Evolutionary conservation across 2,329 filamentous ascomycete genomes (phyloP), one percentile per base, ranked within the genome.

Genomic region (Aschersonia sp.): DNA sequence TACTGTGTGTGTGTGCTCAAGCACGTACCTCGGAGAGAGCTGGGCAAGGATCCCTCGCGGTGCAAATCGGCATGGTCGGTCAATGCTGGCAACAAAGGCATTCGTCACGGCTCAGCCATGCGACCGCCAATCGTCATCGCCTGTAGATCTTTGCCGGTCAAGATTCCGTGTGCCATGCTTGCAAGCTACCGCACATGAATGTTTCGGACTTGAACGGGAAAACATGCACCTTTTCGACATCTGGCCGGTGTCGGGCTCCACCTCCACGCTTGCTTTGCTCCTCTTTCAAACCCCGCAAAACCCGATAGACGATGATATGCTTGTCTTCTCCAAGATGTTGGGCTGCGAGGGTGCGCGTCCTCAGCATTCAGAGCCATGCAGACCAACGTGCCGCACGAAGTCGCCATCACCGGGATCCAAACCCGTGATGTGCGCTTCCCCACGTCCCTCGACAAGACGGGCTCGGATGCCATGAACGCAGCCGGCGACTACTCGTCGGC

Each of bases 361-460:
- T 22, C 22, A 22, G 22, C 22, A 22, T 22, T 22, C 22, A 4
- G 22, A 22, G 22, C 22, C 22, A 22, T 22, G 22, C 22, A 22
- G 22, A 22, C 22, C 22, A 22, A 22, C 2, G 22, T 2, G 22
- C 22, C 47, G 2, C 30, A 42, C 42, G 76, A 81, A 56, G 72
- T 87, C 57, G 85, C 78, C 50, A 85, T 87, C 60, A 87, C 81
- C 47, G 77, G 80, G 53, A 87, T 79, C 71, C 70, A 68, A 54
- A 84, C 81, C 50, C 75, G 81, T 60, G 83, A 87, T 68, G 81
- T 87, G 62, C 79, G 83, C 56, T 87, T 87, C 63, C 83, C 83
- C 64, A 96, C 88, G n/a, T 95, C 88, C 41, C 79, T 96, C 51
- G 87, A 94, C 68, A 92, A 90, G 70, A 94, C 87, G n/a, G 88